Conservation (phyloP, 805 yeast genomes). For the Geotrichum ghanense region DNA sequence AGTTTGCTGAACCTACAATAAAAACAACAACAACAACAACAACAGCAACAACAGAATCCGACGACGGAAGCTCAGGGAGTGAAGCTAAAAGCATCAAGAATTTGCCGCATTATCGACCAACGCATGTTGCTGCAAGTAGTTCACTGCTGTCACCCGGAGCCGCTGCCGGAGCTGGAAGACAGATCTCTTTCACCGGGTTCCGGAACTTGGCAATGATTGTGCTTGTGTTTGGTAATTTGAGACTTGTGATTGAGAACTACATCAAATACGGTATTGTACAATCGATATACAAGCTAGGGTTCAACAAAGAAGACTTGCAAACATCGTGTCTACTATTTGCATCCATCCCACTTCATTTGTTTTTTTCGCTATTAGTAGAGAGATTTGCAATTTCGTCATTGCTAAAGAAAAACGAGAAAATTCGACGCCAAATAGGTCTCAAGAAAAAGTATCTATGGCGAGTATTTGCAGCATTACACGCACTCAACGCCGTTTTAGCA, state of each 20-base stretch:
- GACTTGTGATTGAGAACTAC: constrained; percentile 30
- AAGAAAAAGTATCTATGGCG: constrained; percentile 22
- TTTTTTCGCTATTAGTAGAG: constrained; percentile 29
- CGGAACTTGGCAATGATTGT: constrained; percentile 30
- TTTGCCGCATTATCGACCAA: constrained; percentile 4
- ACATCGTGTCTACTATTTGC: constrained; percentile 19
- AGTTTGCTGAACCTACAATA: no score
- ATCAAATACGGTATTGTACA: constrained; percentile 26
- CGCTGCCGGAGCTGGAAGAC: constrained; percentile 3
- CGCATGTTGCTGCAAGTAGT: neutral
- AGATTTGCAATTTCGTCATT: constrained; percentile 14
- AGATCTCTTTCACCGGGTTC: constrained; percentile 27
- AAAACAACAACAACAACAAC: no score
- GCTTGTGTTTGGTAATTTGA: constrained; percentile 28
- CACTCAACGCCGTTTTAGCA: constrained; percentile 21
- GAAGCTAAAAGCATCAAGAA: neutral
- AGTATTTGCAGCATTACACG: constrained; percentile 24
- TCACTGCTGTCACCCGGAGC: constrained; percentile 7
- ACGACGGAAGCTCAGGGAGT: no score
- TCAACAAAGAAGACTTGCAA: constrained; percentile 22
- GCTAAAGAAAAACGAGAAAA: constrained; percentile 3
- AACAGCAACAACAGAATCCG: neutral
- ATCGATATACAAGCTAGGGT: constrained; percentile 23
- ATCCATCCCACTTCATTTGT: constrained; percentile 25
- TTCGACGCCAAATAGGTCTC: constrained; percentile 8